phyloP scores from a whole-genome alignment of 2,329 filamentous ascomycete species.

The Aspergillus intermedius region DNA sequence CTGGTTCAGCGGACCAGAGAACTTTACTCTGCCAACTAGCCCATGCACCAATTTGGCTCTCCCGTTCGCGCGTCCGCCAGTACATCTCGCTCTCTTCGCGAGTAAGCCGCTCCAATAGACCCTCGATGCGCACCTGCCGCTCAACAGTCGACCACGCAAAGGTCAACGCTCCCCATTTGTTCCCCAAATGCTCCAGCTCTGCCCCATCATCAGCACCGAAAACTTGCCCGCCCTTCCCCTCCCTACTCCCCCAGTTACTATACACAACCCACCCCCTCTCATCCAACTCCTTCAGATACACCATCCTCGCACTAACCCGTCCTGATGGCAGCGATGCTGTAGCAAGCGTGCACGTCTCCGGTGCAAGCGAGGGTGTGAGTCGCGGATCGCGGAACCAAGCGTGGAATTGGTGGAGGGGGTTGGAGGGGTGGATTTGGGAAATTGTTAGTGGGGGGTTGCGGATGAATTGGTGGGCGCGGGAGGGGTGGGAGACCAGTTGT shows the following conservation, averaged over 20 bases:
- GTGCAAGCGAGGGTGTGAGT: slow-evolving; percentile 57
- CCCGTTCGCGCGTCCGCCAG: slow-evolving; percentile 63
- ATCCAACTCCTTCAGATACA: slow-evolving; percentile 96
- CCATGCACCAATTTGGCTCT: slow-evolving; percentile 84
- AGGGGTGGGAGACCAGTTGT: slow-evolving; percentile 30
- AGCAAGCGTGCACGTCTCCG: slow-evolving; percentile 81
- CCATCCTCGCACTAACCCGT: slow-evolving; percentile 73
- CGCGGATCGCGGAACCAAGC: slow-evolving; percentile 77
- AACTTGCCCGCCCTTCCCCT: slow-evolving; percentile 41
- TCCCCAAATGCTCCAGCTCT: slow-evolving; percentile 36
- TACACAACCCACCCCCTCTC: slow-evolving; percentile 79
- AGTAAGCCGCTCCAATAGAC: slow-evolving; percentile 59
- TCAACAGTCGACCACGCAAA: slow-evolving; percentile 89
- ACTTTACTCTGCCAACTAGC: slow-evolving; percentile 82
- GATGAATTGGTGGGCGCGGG: slow-evolving; percentile 39
- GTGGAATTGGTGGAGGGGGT: slow-evolving; percentile 79
- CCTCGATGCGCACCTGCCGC: slow-evolving; percentile 86
- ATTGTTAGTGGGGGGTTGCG: slow-evolving; percentile 37
- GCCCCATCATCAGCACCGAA: slow-evolving; percentile 21
- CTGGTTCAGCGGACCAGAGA: slow-evolving; percentile 42
- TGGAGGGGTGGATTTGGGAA: slow-evolving; percentile 36
- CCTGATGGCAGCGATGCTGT: slow-evolving; percentile 80
- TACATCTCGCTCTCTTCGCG: slow-evolving; percentile 65
- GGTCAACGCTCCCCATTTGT: slow-evolving; percentile 72
- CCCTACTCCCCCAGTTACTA: slow-evolving; percentile 74